Evolutionary conservation across 2,329 filamentous ascomycete species (phyloP).

Genomic region (Xylaria sp.): DNA sequence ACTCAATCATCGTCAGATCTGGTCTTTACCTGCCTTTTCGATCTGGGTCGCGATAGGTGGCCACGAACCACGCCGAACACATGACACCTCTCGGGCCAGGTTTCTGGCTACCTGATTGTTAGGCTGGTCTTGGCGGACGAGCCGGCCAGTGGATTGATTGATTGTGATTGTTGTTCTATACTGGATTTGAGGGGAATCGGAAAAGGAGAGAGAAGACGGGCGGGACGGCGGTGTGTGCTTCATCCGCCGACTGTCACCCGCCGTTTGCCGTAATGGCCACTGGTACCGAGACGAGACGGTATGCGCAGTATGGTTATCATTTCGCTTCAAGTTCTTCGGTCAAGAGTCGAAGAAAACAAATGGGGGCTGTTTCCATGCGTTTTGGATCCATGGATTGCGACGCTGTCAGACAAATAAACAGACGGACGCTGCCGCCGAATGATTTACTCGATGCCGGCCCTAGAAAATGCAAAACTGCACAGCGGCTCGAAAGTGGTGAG

Average conservation of each 20-base stretch:
- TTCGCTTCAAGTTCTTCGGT: constrained; percentile 16
- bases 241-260: not conserved
- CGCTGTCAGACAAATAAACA: constrained; percentile 4
- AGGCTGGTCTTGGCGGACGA: constrained; percentile 20
- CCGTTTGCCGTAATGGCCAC: not conserved
- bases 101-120: constrained; percentile 30
- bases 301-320: constrained; percentile 1
- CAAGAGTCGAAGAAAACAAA: constrained; percentile 15
- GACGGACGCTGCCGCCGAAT: constrained; percentile 23
- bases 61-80: constrained; percentile 40
- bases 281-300: not conserved
- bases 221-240: constrained; percentile 6
- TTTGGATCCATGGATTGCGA: constrained; percentile 22
- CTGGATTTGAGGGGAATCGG: not conserved
- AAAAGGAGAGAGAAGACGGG: constrained; percentile 3
- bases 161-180: not conserved
- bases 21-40: constrained; percentile 14
- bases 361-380: constrained; percentile 28
- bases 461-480: constrained; percentile 3
- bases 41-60: constrained; percentile 38
- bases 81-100: constrained; percentile 44
- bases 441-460: constrained; percentile 13
- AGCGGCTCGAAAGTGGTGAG: constrained; percentile 14
- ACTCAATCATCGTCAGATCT: constrained; percentile 14
- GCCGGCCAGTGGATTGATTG: not conserved